Evolutionary conservation across 73 alveolate genomes (phyloP).

Genomic region (Paramecium caudatum): DNA sequence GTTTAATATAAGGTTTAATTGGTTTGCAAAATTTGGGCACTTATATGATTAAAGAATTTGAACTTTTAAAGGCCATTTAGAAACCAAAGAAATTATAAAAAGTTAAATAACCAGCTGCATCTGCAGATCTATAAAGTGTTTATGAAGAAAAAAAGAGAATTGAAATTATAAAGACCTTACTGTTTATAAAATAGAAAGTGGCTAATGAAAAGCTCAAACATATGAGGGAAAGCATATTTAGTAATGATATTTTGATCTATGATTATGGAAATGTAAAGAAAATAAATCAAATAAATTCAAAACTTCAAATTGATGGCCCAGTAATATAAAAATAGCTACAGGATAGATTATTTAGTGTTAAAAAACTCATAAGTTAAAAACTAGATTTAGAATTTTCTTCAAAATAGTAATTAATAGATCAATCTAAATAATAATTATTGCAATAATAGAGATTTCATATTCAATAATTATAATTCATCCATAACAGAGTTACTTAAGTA

Average conservation of each 20-base stretch:
- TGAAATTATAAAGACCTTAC: not conserved
- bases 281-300: conserved; percentile 43
- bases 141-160: conserved; percentile 1
- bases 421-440: not conserved
- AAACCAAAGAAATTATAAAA: not conserved
- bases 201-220: conserved; percentile 18
- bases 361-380: not conserved
- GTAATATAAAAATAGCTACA: not conserved
- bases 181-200: conserved; percentile 11
- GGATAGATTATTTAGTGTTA: conserved; percentile 22
- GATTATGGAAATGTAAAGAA: conserved; percentile 45
- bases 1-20: conserved; percentile 7
- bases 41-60: conserved; percentile 50
- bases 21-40: conserved; percentile 31
- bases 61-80: conserved; percentile 9
- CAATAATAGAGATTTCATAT: not conserved
- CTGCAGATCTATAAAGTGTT: not conserved
- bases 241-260: conserved; percentile 5
- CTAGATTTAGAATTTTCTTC: not conserved
- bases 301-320: conserved; percentile 44
- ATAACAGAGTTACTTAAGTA: not conserved
- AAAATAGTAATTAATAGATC: conserved; percentile 2
- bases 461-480: not conserved
- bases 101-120: not conserved
- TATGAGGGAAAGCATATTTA: not conserved